Base-by-base conservation (phyloP, 805 yeast genomes). In the Wickerhamomyces strasburgensis region DNA sequence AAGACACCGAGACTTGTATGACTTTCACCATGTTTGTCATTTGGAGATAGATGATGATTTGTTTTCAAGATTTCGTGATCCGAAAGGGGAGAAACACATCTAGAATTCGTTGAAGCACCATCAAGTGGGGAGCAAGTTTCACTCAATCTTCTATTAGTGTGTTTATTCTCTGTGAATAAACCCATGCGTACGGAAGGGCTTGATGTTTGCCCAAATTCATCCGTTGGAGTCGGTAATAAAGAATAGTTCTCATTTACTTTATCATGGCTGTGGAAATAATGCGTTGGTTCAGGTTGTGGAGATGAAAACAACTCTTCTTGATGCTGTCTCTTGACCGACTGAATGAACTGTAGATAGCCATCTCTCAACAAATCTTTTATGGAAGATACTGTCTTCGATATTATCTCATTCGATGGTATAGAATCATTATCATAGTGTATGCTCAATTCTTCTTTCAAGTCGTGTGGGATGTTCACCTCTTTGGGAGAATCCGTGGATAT, bases 401-500 rank as follows among this genome's bases (percentile, higher is more conserved):
- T 38, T 2, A 51, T 33, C n/a, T 46, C 49, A 3, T 7, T 27
- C 2, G 39, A 21, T 9, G 56, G 56, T 8, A 49, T 24, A 2
- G 33, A 27, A n/a, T 40, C 46, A 1, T 23, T 21, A 3, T 40
- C 37, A 19, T 37, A 44, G 19, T 37, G 34, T 3, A 33, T 31
- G 2, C 14, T 16, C 8, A 51, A 41, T 14, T 42, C 42, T 14
- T 34, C n/a, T 21, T 43, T 53, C 11, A 48, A 31, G 6, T 51
- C 55, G 28, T 48, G 50, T 10, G 56, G 56, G n/a, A 53, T 48
- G 37, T 53, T 52, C 7, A 53, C 50, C 31, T 54, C 59, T 29
- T 65, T 70, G 29, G 67, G 57, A 37, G 68, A 67, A 30, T 54
- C 57, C 34, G 58, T 64, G 11, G 65, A 57, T 27, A 64, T 52